Base-by-base conservation (phyloP, 2,329 filamentous ascomycete species). In the Xylaria sp. region DNA sequence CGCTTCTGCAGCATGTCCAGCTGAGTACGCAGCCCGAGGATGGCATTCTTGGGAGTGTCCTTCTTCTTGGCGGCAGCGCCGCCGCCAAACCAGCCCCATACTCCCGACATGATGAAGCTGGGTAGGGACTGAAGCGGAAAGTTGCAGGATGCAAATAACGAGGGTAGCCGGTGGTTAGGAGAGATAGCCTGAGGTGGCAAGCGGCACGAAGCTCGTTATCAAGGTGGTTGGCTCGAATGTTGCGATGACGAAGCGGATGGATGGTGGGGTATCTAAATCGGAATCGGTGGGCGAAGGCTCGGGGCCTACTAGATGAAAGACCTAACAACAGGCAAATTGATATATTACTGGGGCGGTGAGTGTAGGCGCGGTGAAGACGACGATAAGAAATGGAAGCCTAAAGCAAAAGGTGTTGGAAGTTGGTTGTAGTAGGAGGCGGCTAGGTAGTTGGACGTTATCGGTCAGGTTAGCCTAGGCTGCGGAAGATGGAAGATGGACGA, bases 1-100 rank as follows among this genome's bases (percentile, higher is more conserved):
- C 95, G 88, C 87, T 99, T 99, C 84, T 97, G 93, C 79, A 99
- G 87, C 94, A 98, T 98, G 76, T 98, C 95, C 53, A 98, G 87
- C 84, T 98, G 95, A 78, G 91, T 88, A 75, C 96, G 90, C 78
- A 99, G 85, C 69, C 88, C 89, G 66, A 99, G 86, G 77, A 99
- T 99, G 75, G 96, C 96, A 85, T 97, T 96, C 88, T 99, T 99
- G 66, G 96, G 93, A 69, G 90, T 92, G 84, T 98, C 93, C 85
- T 97, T 97, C 84, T 91, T 91, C 87, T 93, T 93, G 84, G 94
- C 91, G 75, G 91, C 90, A 77, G 89, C 88, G 74, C 88, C 89
- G 78, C 93, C 93, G 82, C 95, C 94, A 81, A 98, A 97, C 93
- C 94, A 98, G 84, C 92, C 90, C 92, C 92, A 93, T 83, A 92